Conservation (phyloP, 2,329 filamentous ascomycete genomes). For the Xylaria sp. region DNA sequence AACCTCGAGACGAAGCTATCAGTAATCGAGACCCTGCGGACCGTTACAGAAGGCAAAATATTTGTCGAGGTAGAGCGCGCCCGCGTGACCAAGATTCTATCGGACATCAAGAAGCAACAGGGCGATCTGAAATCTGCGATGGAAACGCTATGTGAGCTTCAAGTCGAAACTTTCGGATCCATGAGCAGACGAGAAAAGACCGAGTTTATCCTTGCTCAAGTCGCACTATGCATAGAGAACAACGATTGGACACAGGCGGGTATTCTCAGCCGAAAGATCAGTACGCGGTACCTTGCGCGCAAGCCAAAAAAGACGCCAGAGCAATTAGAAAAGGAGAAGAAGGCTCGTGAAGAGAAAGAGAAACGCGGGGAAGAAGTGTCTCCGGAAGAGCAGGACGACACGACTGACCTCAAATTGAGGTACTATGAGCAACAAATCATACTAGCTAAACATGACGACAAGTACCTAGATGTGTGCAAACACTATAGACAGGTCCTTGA, state of each 20-base stretch:
- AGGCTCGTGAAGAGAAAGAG: constrained; percentile 87
- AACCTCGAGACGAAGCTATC: constrained; percentile 88
- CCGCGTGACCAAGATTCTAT: constrained; percentile 92
- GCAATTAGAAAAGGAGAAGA: constrained; percentile 89
- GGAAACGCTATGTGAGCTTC: constrained; percentile 94
- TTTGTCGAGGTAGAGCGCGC: constrained; percentile 99
- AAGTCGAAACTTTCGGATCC: constrained; percentile 98
- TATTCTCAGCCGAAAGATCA: constrained; percentile 96
- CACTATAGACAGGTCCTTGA: constrained; percentile 97
- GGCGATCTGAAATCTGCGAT: constrained; percentile 90
- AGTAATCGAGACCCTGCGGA: constrained; percentile 93
- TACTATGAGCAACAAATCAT: constrained; percentile 99
- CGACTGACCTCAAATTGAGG: constrained; percentile 92
- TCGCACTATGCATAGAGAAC: constrained; percentile 92
- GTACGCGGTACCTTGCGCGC: constrained; percentile 88
- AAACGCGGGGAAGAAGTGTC: constrained; percentile 82
- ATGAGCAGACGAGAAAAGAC: constrained; percentile 99
- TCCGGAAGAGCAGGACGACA: constrained; percentile 83
- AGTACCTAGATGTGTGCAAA: constrained; percentile 98
- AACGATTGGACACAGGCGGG: constrained; percentile 96
- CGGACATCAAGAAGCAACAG: constrained; percentile 96
- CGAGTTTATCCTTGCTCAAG: constrained; percentile 97
- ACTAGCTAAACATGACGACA: constrained; percentile 94
- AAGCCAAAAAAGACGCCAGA: constrained; percentile 92
- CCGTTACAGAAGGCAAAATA: constrained; percentile 99